Conservation (phyloP, 768 basidiomycete species). For the Pleurotus ostreatus region DNA sequence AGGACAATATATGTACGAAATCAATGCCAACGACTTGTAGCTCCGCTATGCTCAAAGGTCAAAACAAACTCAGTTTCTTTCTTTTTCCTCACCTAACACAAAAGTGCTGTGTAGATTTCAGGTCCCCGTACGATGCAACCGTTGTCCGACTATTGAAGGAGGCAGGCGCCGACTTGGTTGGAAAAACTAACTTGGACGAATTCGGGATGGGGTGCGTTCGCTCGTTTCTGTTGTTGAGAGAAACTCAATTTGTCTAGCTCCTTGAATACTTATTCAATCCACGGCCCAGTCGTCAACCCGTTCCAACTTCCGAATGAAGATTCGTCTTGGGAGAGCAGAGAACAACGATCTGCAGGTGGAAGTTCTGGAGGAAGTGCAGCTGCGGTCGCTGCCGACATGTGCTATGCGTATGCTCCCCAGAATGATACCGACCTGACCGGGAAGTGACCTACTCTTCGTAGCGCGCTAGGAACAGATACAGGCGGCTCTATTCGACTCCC, state of each 20-base stretch:
- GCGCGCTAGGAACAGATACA: conserved; percentile 91
- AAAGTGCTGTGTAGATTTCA: conserved; percentile 46
- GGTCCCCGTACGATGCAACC: conserved; percentile 83
- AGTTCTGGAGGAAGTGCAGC: conserved; percentile 96
- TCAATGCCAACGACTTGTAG: conserved; percentile 69
- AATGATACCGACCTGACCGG: too few species aligned
- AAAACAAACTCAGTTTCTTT: not conserved
- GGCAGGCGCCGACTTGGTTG: conserved; percentile 69
- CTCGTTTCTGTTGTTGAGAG: not conserved
- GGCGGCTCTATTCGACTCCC: conserved; percentile 93
- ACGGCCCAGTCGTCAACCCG: conserved; percentile 83
- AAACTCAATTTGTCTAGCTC: conserved; percentile 45
- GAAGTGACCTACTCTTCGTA: conserved; percentile 21
- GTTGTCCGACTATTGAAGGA: conserved; percentile 60
- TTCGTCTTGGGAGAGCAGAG: conserved; percentile 22
- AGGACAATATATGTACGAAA: conserved; percentile 82
- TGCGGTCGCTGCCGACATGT: conserved; percentile 82
- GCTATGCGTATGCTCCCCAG: conserved; percentile 63
- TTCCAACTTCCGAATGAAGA: conserved; percentile 27
- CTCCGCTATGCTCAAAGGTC: conserved; percentile 69
- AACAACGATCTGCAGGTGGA: conserved; percentile 75
- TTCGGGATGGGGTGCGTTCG: conserved; percentile 91
- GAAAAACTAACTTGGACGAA: conserved; percentile 95
- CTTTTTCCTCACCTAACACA: not conserved
- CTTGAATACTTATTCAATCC: conserved; percentile 65